Conservation (phyloP, 2,329 filamentous ascomycete species). For the Fusarium annulatum region DNA sequence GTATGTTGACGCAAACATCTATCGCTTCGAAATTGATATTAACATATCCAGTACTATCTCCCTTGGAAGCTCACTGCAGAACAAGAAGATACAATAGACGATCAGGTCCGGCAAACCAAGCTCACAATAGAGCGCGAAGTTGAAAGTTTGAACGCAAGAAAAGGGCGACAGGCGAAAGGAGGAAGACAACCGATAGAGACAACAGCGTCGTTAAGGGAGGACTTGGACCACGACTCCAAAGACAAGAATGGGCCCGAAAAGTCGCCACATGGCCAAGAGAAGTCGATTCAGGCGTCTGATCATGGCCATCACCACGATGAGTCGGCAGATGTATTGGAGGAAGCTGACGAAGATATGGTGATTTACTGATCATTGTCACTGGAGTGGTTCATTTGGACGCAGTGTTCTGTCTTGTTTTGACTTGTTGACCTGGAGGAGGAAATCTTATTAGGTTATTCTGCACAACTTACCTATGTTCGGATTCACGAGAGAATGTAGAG, state of each 20-base stretch:
- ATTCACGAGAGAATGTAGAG: background rate
- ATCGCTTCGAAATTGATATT: slow-evolving; percentile 4
- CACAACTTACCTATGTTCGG: background rate
- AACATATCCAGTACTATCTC: slow-evolving; percentile 76
- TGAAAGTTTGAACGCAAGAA: slow-evolving; percentile 67
- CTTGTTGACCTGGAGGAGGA: background rate
- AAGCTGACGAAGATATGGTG: slow-evolving; percentile 89
- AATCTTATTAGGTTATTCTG: background rate
- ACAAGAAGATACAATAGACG: slow-evolving; percentile 77
- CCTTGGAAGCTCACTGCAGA: slow-evolving; percentile 79
- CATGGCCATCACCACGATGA: slow-evolving; percentile 68
- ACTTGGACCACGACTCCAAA: slow-evolving; percentile 11
- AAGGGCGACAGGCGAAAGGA: slow-evolving; percentile 51
- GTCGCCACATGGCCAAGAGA: slow-evolving; percentile 14
- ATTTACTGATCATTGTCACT: slow-evolving; percentile 74
- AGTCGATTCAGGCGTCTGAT: slow-evolving; percentile 17
- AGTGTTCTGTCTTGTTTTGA: background rate
- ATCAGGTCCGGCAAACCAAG: slow-evolving; percentile 75
- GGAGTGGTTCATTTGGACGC: background rate
- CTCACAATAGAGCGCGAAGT: slow-evolving; percentile 72
- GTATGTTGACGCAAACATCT: slow-evolving; percentile 62
- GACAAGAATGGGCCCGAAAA: slow-evolving; percentile 13
- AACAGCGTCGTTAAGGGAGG: slow-evolving; percentile 20
- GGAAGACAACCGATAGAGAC: slow-evolving; percentile 18
- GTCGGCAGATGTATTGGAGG: slow-evolving; percentile 80